Base-by-base conservation (phyloP, 192 early-diverging fungal species). In the Dissophora ornata region DNA sequence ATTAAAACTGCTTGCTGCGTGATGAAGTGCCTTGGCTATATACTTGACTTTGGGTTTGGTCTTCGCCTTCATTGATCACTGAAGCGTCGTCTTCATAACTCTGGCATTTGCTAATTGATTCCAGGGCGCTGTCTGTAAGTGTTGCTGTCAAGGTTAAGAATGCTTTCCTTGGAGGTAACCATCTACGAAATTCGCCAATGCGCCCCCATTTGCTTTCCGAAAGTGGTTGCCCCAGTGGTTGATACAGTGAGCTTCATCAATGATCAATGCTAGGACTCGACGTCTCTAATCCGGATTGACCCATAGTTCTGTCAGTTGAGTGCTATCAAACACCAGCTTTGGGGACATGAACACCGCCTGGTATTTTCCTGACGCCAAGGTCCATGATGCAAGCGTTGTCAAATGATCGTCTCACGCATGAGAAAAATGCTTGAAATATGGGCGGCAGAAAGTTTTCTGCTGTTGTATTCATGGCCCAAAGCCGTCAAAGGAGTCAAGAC, bases 161-260 rank as follows among this genome's bases (percentile, higher is more conserved):
- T 13, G 56, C 34, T 12, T 22, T 34, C 15, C 38, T 32, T 18
- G 56, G 33, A 19, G 38, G 34, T 15, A 34, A 15, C 38, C 34
- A 24, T 40, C 25, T 19, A 8, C 40, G 56, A 2, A 57, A 10
- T 40, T 44, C 34, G 16, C 56, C 56, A 26, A 57, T 32, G 26
- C 40, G 22, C n/a, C n/a, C 34, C 4, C 24, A 44, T 44, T 42
- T 16, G 56, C 56, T 21, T 44, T 44, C 16, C 56, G 34, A 40
- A 57, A 57, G 40, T 28, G 24, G 33, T 57, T 28, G 38, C 56
- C 56, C 56, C 57, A 58, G 28, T 19, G 1, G 25, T 28, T 41
- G 41, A 58, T 28, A 42, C 56, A 57, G 38, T 57, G 56, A 11
- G 56, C 26, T 34, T 58, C 57, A 44, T 58, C 57, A 44, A 58